Evolutionary conservation across 768 basidiomycete genomes (phyloP).

Genomic region (Phaeotremella fagi): DNA sequence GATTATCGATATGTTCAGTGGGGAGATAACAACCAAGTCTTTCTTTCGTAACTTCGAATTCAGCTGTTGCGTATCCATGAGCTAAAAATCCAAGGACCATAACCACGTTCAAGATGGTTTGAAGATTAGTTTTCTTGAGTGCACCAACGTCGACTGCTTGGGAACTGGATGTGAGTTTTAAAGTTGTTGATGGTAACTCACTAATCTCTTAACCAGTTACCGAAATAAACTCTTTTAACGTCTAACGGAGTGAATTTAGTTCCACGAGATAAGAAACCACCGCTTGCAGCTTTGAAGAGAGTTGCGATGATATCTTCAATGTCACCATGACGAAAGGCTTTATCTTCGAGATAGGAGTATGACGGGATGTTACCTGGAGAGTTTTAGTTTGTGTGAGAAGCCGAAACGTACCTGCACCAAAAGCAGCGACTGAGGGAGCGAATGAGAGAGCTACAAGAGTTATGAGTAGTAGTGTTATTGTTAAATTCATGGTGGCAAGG

Average conservation of each 20-base stretch:
- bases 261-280: constrained; percentile 58
- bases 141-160: constrained; percentile 77
- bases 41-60: constrained; percentile 82
- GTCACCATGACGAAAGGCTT: constrained; percentile 81
- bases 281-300: constrained; percentile 60
- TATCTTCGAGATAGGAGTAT: constrained; percentile 77
- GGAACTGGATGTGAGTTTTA: no score
- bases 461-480: constrained; percentile 19
- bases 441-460: constrained; percentile 37
- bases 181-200: constrained; percentile 31
- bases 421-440: constrained; percentile 38
- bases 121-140: constrained; percentile 59
- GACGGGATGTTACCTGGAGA: constrained; percentile 80
- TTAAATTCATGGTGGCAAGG: constrained; percentile 14
- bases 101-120: constrained; percentile 81
- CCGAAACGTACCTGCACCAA: constrained; percentile 36
- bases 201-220: constrained; percentile 86
- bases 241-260: constrained; percentile 74
- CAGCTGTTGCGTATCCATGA: constrained; percentile 58
- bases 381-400: constrained; percentile 2
- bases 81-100: constrained; percentile 88
- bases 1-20: constrained; percentile 83
- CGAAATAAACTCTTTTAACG: constrained; percentile 67
- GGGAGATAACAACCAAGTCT: constrained; percentile 78
- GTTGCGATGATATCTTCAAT: constrained; percentile 63